These are phyloP conservation scores for Hyaloscypha hepaticicola DNA, from an alignment of 495 filamentous ascomycete species.

Conservation along the genomic window DNA sequence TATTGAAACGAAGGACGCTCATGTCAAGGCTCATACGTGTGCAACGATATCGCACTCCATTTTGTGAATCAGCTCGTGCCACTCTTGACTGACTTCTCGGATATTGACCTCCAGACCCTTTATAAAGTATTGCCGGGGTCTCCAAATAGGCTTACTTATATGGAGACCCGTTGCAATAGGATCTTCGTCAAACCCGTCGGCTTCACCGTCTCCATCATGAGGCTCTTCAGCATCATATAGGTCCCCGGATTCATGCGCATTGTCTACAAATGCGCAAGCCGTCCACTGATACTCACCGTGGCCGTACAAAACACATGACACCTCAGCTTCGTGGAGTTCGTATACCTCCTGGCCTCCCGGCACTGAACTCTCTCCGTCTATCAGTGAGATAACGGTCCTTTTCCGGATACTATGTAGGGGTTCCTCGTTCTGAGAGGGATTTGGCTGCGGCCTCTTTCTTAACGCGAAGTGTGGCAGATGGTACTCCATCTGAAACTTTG, in stretches of 20 bases:
- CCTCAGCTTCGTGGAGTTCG: neutral
- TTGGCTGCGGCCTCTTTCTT: neutral
- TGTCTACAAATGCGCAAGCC: constrained; percentile 4
- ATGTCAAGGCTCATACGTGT: neutral
- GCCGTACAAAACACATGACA: constrained; percentile 3
- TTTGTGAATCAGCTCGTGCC: neutral
- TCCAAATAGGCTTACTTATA: constrained; percentile 3
- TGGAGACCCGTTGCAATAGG: constrained; percentile 5
- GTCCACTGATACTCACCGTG: constrained; percentile 3
- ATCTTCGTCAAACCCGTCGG: constrained; percentile 6
- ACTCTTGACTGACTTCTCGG: constrained; percentile 4
- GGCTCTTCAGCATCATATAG: neutral
- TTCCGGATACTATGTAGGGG: neutral
- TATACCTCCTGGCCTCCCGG: neutral
- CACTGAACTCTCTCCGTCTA: neutral
- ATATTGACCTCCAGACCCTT: constrained; percentile 2
- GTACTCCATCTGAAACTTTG: constrained; percentile 7
- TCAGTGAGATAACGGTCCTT: constrained; percentile 1
- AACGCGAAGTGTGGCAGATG: neutral
- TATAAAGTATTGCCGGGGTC: constrained; percentile 10
- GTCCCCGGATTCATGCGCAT: neutral
- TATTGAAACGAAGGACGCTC: neutral
- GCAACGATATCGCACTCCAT: constrained; percentile 5
- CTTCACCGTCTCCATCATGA: neutral
- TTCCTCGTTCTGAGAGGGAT: neutral